phyloP scores from a whole-genome alignment of 371 early-diverging fungal genomes.

The Chytridiales sp. region DNA sequence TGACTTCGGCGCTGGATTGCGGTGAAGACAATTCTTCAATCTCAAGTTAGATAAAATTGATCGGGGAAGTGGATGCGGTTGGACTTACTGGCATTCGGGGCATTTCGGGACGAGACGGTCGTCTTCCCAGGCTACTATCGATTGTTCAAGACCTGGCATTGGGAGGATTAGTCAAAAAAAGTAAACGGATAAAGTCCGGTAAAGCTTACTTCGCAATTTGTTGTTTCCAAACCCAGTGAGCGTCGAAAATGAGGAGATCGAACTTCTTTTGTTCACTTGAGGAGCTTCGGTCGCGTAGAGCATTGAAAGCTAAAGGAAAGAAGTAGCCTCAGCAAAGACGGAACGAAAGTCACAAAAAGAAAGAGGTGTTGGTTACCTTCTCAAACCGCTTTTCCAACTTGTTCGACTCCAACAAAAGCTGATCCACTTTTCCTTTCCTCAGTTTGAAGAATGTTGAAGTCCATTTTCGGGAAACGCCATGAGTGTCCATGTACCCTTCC shows the following conservation, averaged over 20 bases:
- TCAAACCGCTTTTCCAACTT: slow-evolving; percentile 82
- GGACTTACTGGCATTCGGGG: slow-evolving; percentile 39
- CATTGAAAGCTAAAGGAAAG: background rate
- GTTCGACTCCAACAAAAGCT: slow-evolving; percentile 76
- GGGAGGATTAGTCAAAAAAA: background rate
- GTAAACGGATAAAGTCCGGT: background rate
- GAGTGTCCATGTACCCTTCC: slow-evolving; percentile 53
- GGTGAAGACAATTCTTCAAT: slow-evolving; percentile 24
- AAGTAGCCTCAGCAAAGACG: slow-evolving; percentile 11
- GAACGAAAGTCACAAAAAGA: background rate
- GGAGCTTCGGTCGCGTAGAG: slow-evolving; percentile 4
- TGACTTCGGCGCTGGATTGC: slow-evolving; percentile 44
- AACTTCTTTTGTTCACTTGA: slow-evolving; percentile 1
- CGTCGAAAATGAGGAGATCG: slow-evolving; percentile 3
- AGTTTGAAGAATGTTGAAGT: slow-evolving; percentile 53
- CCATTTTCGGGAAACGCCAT: slow-evolving; percentile 47
- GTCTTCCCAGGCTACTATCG: slow-evolving; percentile 45
- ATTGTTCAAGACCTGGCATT: slow-evolving; percentile 38
- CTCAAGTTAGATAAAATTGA: slow-evolving; percentile 1
- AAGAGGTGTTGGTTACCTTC: slow-evolving; percentile 48
- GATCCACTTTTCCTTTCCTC: slow-evolving; percentile 62
- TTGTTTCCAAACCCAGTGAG: no score
- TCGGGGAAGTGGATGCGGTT: background rate
- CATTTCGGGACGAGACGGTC: slow-evolving; percentile 38
- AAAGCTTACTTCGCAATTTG: background rate